Evolutionary conservation across 2,329 filamentous ascomycete genomes (phyloP).

Genomic region (Aureobasidium vineae): DNA sequence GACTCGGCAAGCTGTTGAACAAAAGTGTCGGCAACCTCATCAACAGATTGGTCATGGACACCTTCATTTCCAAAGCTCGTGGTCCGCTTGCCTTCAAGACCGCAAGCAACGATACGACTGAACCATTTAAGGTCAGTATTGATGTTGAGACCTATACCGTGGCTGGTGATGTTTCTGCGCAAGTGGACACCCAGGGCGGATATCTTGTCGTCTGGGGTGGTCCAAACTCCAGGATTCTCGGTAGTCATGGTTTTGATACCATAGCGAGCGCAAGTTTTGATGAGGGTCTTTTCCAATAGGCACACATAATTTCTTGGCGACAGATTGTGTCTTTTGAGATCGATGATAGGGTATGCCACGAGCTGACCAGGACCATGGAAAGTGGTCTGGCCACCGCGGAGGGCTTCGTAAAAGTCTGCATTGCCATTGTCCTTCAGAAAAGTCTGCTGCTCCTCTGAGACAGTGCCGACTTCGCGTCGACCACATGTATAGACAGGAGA

Average conservation of each 20-base stretch:
- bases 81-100: slow-evolving; percentile 72
- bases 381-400: slow-evolving; percentile 86
- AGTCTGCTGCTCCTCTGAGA: slow-evolving; percentile 49
- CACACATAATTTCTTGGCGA: slow-evolving; percentile 74
- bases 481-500: slow-evolving; percentile 86
- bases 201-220: slow-evolving; percentile 64
- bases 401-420: slow-evolving; percentile 66
- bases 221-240: slow-evolving; percentile 83
- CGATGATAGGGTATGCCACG: slow-evolving; percentile 88
- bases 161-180: slow-evolving; percentile 74
- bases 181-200: slow-evolving; percentile 92
- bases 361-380: slow-evolving; percentile 95
- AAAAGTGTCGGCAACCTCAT: slow-evolving; percentile 44
- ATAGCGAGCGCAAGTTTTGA: slow-evolving; percentile 61
- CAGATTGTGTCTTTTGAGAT: slow-evolving; percentile 67
- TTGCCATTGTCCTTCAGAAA: slow-evolving; percentile 42
- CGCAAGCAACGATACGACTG: slow-evolving; percentile 83
- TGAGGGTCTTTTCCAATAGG: slow-evolving; percentile 73
- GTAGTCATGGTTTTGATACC: slow-evolving; percentile 63
- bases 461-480: slow-evolving; percentile 64
- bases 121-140: slow-evolving; percentile 63
- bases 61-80: slow-evolving; percentile 68
- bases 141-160: slow-evolving; percentile 82
- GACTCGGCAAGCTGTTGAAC: slow-evolving; percentile 42
- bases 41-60: slow-evolving; percentile 38